Conservation (phyloP, 371 early-diverging fungal genomes). For the Batkoa obscura region DNA sequence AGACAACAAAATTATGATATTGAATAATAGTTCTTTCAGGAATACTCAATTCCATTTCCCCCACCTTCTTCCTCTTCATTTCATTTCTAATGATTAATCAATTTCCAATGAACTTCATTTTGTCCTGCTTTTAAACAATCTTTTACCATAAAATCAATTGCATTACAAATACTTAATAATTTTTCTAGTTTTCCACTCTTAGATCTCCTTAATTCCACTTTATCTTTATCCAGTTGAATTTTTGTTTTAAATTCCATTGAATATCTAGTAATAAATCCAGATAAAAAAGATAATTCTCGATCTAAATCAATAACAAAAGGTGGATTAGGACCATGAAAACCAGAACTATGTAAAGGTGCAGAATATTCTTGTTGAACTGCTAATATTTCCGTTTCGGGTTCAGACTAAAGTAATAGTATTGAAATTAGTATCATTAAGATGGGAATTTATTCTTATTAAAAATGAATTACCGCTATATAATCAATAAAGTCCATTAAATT, state of each 20-base stretch:
- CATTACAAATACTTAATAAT: not conserved
- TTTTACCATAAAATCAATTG: constrained; percentile 3
- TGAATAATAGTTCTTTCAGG: too few relatives aligned
- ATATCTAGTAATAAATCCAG: not conserved
- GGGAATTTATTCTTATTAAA: not conserved
- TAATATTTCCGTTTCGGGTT: not conserved
- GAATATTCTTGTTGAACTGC: not conserved
- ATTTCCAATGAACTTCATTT: too few relatives aligned
- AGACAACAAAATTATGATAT: too few relatives aligned
- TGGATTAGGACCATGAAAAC: not conserved
- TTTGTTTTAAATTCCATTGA: not conserved
- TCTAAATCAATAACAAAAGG: constrained; percentile 2
- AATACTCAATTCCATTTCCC: too few relatives aligned
- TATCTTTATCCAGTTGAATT: not conserved
- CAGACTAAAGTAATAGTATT: not conserved
- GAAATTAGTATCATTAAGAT: too few relatives aligned
- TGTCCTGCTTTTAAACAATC: not conserved
- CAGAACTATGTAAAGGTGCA: not conserved
- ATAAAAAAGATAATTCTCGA: not conserved
- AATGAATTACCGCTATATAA: constrained; percentile 14
- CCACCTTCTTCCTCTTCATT: too few relatives aligned
- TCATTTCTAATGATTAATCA: too few relatives aligned
- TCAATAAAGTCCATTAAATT: constrained; percentile 26
- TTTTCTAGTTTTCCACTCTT: not conserved
- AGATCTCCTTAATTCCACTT: not conserved